Conservation (phyloP, 441 rosid genomes). For the Raphanus hybrid region DNA sequence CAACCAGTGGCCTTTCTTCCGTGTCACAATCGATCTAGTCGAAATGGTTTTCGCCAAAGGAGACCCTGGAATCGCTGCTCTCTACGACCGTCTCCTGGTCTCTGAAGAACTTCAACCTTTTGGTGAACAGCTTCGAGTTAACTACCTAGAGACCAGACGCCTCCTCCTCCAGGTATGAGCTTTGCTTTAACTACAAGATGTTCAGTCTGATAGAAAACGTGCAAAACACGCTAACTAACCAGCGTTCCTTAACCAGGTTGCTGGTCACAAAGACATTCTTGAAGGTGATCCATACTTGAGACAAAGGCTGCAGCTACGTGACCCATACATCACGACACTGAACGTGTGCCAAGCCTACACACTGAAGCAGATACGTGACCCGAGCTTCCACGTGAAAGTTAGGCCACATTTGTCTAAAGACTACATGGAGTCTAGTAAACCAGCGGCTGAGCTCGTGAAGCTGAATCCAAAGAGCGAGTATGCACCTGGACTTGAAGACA, state of each 20-base stretch:
- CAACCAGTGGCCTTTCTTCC: slow-evolving; percentile 74
- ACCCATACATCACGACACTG: slow-evolving; percentile 64
- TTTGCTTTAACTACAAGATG: too few species aligned
- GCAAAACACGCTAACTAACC: too few species aligned
- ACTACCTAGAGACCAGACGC: slow-evolving; percentile 53
- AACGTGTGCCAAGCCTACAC: slow-evolving; percentile 63
- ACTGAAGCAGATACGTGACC: slow-evolving; percentile 54
- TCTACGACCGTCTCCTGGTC: slow-evolving; percentile 65
- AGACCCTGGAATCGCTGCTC: slow-evolving; percentile 67
- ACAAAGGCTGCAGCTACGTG: slow-evolving; percentile 66
- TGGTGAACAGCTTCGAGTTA: slow-evolving; percentile 55
- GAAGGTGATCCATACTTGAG: slow-evolving; percentile 72
- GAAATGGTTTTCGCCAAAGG: slow-evolving; percentile 81
- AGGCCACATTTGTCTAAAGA: slow-evolving; percentile 59
- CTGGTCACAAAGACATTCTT: slow-evolving; percentile 65
- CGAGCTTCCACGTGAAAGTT: slow-evolving; percentile 52
- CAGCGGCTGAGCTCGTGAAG: slow-evolving; percentile 63
- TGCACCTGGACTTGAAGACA: slow-evolving; percentile 67
- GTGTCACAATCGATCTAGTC: slow-evolving; percentile 65
- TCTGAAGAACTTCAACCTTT: slow-evolving; percentile 57
- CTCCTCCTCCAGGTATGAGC: slow-evolving; percentile 46
- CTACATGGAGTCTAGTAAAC: slow-evolving; percentile 50
- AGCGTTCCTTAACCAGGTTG: slow-evolving; percentile 42
- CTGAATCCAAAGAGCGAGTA: slow-evolving; percentile 65
- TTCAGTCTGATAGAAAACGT: too few species aligned